Conservation (phyloP, 2,329 filamentous ascomycete genomes). For the Colletotrichum graminicola region DNA sequence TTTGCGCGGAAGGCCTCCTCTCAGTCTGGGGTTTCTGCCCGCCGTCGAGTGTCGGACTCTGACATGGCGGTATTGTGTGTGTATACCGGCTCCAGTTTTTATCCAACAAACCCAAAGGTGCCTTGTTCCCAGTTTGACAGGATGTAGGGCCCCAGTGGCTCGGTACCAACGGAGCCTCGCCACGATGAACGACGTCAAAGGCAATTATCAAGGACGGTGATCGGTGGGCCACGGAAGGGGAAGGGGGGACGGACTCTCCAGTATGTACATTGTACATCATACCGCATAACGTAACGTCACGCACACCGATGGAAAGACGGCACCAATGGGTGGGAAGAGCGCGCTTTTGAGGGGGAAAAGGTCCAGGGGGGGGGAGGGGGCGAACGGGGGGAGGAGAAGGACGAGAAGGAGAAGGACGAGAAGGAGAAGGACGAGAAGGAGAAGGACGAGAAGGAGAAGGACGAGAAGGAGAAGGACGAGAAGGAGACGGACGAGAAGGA, state of each 20-base stretch:
- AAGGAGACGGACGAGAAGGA: not conserved
- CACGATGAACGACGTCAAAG: constrained; percentile 37
- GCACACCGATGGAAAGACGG: constrained; percentile 18
- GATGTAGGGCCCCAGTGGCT: constrained; percentile 36
- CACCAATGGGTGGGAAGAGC: constrained; percentile 1
- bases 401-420: no score
- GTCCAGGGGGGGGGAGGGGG: not conserved
- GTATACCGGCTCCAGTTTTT: constrained; percentile 21
- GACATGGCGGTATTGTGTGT: not conserved
- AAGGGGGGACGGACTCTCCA: not conserved
- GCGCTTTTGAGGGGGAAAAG: constrained; percentile 22
- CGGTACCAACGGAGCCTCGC: constrained; percentile 39
- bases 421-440: not conserved
- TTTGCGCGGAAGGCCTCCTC: constrained; percentile 22
- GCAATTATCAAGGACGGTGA: constrained; percentile 40
- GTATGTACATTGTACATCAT: no score
- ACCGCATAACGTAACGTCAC: constrained; percentile 28
- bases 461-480: not conserved
- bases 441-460: not conserved
- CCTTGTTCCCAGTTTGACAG: constrained; percentile 31
- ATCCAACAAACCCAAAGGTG: constrained; percentile 22
- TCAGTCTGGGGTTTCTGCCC: constrained; percentile 1
- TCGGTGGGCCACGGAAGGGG: constrained; percentile 25
- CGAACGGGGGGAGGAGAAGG: not conserved
- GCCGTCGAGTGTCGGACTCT: not conserved